Evolutionary conservation across 2,329 filamentous ascomycete genomes (phyloP), one percentile per base, ranked within the genome.

Genomic region (Paramyrothecium roridum): DNA sequence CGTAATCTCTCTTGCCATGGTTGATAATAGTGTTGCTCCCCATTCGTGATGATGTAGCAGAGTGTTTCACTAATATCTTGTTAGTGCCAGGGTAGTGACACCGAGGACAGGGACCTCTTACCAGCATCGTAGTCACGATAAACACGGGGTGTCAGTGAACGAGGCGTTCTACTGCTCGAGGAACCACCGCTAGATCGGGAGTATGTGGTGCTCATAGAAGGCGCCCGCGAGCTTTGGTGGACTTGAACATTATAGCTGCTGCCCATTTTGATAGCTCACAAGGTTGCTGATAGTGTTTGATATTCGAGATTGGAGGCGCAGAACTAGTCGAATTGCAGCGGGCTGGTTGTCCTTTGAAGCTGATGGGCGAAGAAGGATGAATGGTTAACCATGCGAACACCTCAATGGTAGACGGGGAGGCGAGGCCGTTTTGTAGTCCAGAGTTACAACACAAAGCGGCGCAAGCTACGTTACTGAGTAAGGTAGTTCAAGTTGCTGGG

Each of bases 121-220:
- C 68, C 56, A 56, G 71, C 65, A 58, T 61, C 65, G 56, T 72
- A 67, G 52, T 70, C 67, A 50, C 70, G 67, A 55, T 65, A 65
- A 34, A 61, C 63, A 30, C 61, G 64, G 30, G 67, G 60, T 34
- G 69, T 66, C 33, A 61, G 56, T 30, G 67, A 67, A 45, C 62
- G 60, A 52, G 67, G 61, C n/a, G 65, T 59, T 30, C 26, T 10
- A 30, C 62, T 57, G 55, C 53, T 59, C 43, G 61, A 68, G 26
- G 68, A 68, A 61, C 63, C 65, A 54, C 58, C 61, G 48, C 63
- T 66, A 52, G 60, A 59, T 56, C 61, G 66, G 56, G 62, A 65
- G 23, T 57, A 61, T 16, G 48, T 13, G 20, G 64, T 67, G 53
- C 58, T 59, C 57, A 65, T 62, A 20, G 66, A 70, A 53, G 67